A percentile compares a stretch with the other conserved stretches of the same genome.
phyloP scores from a whole-genome alignment of 2,329 filamentous ascomycete genomes.

The Aspergillus sp. region DNA sequence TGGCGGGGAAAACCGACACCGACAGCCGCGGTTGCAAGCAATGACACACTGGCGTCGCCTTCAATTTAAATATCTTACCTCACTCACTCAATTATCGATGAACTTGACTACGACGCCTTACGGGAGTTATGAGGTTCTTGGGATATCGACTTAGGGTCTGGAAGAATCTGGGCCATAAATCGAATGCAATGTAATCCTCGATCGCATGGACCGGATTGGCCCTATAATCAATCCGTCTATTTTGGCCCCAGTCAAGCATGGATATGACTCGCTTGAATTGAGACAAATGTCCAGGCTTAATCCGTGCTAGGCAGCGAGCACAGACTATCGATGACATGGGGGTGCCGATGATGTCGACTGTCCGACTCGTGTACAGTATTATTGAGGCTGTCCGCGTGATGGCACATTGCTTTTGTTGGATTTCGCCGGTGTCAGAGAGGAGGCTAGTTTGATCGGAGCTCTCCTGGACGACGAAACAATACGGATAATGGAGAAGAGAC shows the following conservation, averaged over 20 bases:
- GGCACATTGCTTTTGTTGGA: conserved; percentile 11
- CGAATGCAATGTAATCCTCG: background rate
- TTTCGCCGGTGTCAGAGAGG: conserved; percentile 12
- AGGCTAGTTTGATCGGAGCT: conserved; percentile 9
- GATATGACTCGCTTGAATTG: background rate
- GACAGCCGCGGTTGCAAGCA: conserved; percentile 9
- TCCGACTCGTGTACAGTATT: background rate
- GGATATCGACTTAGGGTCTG: background rate
- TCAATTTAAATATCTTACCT: background rate
- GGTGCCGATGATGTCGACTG: conserved; percentile 1
- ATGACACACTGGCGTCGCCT: background rate
- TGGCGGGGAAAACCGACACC: conserved; percentile 10
- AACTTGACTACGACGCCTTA: background rate
- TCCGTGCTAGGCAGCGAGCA: background rate
- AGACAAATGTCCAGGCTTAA: background rate
- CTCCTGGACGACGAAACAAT: conserved; percentile 2
- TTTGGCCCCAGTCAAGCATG: background rate
- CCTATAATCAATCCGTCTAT: background rate
- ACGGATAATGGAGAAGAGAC: background rate
- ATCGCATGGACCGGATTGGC: background rate
- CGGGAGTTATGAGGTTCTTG: background rate
- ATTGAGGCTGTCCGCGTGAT: conserved; percentile 15
- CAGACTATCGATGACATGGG: conserved; percentile 9
- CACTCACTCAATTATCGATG: background rate
- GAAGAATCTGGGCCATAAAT: background rate